Conservation (phyloP, 768 basidiomycete genomes). For the Phanerodontia chrysosporium region DNA sequence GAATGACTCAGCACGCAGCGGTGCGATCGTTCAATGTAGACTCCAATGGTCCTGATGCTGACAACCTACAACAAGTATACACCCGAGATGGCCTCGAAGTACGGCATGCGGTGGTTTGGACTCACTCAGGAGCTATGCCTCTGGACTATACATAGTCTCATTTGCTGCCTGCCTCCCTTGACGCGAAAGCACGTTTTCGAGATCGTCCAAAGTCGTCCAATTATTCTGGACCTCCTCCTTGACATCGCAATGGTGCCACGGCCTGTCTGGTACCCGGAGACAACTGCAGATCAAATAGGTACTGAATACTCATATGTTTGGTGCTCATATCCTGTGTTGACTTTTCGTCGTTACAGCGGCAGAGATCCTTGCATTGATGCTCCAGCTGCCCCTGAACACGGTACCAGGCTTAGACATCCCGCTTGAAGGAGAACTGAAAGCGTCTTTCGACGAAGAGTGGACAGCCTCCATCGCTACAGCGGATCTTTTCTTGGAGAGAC, state of each 20-base stretch:
- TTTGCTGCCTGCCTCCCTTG: conserved; percentile 12
- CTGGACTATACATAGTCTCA: conserved; percentile 12
- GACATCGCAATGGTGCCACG: conserved; percentile 23
- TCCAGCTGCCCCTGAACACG: conserved; percentile 18
- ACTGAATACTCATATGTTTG: conserved; percentile 11
- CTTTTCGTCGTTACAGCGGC: conserved; percentile 20
- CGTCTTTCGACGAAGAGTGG: not conserved
- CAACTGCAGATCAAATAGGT: conserved; percentile 8
- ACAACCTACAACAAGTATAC: not conserved
- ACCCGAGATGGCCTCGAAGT: not conserved
- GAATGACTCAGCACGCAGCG: not conserved
- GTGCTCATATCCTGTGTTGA: not conserved
- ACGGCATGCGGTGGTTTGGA: conserved; percentile 21
- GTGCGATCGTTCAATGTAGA: not conserved
- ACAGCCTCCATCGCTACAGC: not conserved
- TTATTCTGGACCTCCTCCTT: conserved; percentile 22
- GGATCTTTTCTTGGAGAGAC: not conserved
- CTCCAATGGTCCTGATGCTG: not conserved
- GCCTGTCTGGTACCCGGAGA: conserved; percentile 27
- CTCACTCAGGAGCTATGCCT: conserved; percentile 19
- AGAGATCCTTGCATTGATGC: conserved; percentile 22
- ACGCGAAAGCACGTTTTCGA: conserved; percentile 15
- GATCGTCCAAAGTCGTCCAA: conserved; percentile 17
- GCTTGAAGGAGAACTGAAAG: not conserved
- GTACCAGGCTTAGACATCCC: conserved; percentile 1